Base-by-base conservation (phyloP, 208 protist species). In the Leishmania tropica region DNA sequence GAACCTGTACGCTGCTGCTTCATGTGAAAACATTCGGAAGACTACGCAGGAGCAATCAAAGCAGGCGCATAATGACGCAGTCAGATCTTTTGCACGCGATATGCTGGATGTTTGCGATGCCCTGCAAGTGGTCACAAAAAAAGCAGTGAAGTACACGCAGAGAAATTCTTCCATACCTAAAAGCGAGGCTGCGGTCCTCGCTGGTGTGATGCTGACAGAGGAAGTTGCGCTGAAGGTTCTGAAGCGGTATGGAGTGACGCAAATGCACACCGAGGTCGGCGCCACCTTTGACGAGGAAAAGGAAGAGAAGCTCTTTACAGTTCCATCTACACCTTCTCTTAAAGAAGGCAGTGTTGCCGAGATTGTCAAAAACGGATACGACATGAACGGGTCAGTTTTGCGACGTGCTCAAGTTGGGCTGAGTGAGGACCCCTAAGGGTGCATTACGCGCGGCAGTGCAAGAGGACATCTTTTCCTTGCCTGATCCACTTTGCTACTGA, bases 21-120 rank as follows among this genome's bases (percentile, higher is more conserved):
- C 85, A 2, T 89, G 86, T 35, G 79, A 95, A 15, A 96, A 96
- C 40, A 60, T 84, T n/a, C 85, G 93, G 1, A 93, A 89, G 58
- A 79, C 86, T 35, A 80, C 74, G 15, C 48, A 56, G 0, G 76
- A 85, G 24, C 79, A 87, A 21, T 80, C 88, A 10, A 78, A 87
- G 31, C 84, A 73, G 8, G 90, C 88, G 0, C 85, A 91, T 64
- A 24, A 53, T 15, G 75, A 84, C 53, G 90, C 78, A 6, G 51
- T 89, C 10, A 70, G 72, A 67, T 71, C 79, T 7, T 96, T 96
- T 76, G 92, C 92, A 31, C 85, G 84, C 37, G 86, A 92, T 53
- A 84, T 96, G 68, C 58, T 96, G 11, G 89, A 95, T 45, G 81
- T 92, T 13, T 88, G 76, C 7, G 93, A 96, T 74, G 89, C 83